A percentile compares a stretch with the other conserved stretches of the same genome.
phyloP scores from a whole-genome alignment of 495 filamentous ascomycete species.

The Haplographium delicatum region DNA sequence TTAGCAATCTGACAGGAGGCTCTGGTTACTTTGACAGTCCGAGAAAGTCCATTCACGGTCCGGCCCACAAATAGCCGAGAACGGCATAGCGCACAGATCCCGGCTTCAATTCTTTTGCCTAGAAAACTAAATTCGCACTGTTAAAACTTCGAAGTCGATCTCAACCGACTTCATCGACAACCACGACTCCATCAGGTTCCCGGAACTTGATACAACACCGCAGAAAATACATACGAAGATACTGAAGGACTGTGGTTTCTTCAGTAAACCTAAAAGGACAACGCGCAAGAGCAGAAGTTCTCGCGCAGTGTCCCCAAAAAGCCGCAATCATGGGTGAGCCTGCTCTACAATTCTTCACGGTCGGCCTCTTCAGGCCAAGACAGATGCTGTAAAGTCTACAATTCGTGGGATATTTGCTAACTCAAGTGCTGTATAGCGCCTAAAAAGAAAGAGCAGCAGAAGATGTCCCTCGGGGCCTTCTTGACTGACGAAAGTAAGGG shows the following conservation, averaged over 20 bases:
- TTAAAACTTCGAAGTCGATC: constrained; percentile 7
- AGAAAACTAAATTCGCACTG: constrained; percentile 1
- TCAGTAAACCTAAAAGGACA: constrained; percentile 13
- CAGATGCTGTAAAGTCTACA: not conserved
- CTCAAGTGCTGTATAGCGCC: constrained; percentile 56
- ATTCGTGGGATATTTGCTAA: constrained; percentile 30
- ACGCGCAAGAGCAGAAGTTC: constrained; percentile 20
- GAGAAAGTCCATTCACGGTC: too few relatives aligned
- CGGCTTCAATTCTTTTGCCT: too few relatives aligned
- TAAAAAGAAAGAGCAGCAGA: constrained; percentile 76
- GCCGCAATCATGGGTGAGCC: constrained; percentile 85
- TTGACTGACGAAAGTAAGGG: constrained; percentile 75
- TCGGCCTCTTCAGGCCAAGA: not conserved
- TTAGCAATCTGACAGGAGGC: too few relatives aligned
- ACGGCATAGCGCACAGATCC: too few relatives aligned
- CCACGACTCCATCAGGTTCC: constrained; percentile 5
- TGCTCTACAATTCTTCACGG: constrained; percentile 12
- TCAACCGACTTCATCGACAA: constrained; percentile 3
- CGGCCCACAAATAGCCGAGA: too few relatives aligned
- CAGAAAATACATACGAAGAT: not conserved
- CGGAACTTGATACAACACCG: constrained; percentile 2
- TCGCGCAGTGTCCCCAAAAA: constrained; percentile 24
- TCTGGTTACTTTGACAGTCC: too few relatives aligned
- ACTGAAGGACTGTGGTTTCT: constrained; percentile 17
- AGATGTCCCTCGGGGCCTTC: constrained; percentile 92